A percentile compares a stretch with the other conserved stretches of the same genome.
Evolutionary conservation across 208 protist species (phyloP).

Genomic region (Wallacemonas sp.): DNA sequence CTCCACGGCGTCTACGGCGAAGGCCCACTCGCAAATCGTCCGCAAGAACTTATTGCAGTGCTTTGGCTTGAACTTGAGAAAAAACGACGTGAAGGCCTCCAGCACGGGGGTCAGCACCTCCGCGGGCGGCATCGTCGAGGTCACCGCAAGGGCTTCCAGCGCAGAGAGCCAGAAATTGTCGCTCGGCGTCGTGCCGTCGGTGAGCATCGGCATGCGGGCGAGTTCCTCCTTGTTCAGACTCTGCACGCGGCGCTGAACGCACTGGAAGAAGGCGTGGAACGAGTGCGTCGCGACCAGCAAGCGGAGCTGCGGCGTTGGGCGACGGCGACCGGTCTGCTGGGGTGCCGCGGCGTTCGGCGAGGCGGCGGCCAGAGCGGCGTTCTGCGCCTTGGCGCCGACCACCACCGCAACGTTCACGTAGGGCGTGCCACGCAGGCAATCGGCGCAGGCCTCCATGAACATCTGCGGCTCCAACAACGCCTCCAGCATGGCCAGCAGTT

Average conservation of each 20-base stretch:
- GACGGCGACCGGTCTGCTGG: background rate
- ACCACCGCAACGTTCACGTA: slow-evolving; percentile 41
- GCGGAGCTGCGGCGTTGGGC: slow-evolving; percentile 16
- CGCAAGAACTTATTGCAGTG: slow-evolving; percentile 63
- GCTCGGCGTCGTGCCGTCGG: slow-evolving; percentile 42
- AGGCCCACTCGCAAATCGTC: slow-evolving; percentile 75
- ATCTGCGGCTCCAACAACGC: slow-evolving; percentile 84
- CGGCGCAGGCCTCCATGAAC: slow-evolving; percentile 62
- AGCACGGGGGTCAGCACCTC: slow-evolving; percentile 71
- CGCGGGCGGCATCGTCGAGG: slow-evolving; percentile 47
- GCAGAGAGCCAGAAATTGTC: slow-evolving; percentile 86
- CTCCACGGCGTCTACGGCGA: slow-evolving; percentile 35
- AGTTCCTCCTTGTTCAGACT: slow-evolving; percentile 74
- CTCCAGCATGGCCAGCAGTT: slow-evolving; percentile 82
- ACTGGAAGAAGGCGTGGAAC: slow-evolving; percentile 69
- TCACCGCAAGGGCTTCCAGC: slow-evolving; percentile 58
- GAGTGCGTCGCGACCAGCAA: slow-evolving; percentile 71
- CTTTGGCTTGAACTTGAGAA: slow-evolving; percentile 89
- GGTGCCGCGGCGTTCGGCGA: slow-evolving; percentile 8
- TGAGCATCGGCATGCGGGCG: slow-evolving; percentile 54
- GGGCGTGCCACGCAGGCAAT: slow-evolving; percentile 60
- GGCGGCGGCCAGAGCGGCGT: slow-evolving; percentile 11
- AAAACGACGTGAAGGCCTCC: slow-evolving; percentile 77
- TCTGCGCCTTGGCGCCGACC: slow-evolving; percentile 24
- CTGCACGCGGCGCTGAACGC: slow-evolving; percentile 63